phyloP scores from a whole-genome alignment of 208 protist species.

The Trichomonas vaginalis region DNA sequence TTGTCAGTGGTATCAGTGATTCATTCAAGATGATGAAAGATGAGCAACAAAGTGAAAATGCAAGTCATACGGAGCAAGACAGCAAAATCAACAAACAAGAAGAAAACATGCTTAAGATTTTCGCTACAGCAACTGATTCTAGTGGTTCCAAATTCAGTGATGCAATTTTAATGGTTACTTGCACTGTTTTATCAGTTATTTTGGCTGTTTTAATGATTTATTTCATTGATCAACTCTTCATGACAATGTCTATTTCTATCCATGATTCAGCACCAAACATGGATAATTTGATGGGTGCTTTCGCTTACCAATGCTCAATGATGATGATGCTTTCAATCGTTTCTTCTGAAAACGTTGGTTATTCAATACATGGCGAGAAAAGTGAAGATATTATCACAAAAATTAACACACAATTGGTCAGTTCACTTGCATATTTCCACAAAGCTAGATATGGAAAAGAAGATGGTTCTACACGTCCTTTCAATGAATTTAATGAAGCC shows the following conservation, averaged over 20 bases:
- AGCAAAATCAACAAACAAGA: background rate
- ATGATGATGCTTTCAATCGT: background rate
- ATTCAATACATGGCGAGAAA: background rate
- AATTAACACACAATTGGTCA: background rate
- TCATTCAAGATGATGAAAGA: background rate
- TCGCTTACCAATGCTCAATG: background rate
- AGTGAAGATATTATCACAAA: background rate
- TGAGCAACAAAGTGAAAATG: background rate
- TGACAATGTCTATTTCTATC: background rate
- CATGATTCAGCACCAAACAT: background rate
- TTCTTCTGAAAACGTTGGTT: no score
- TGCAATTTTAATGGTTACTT: background rate
- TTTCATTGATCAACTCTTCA: background rate
- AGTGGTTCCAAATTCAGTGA: background rate
- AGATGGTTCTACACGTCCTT: background rate
- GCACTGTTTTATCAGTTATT: background rate
- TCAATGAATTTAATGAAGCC: background rate
- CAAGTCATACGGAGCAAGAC: background rate
- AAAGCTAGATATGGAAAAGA: background rate
- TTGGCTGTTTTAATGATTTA: background rate
- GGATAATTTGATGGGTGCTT: background rate
- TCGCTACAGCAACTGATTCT: background rate
- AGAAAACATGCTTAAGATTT: conserved; percentile 6
- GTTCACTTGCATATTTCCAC: background rate
- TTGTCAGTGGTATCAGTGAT: background rate